Percentiles rank a stretch among this genome's conserved stretches.
phyloP scores from a whole-genome alignment of 306 rosid species.

The Citrullus amarus region DNA sequence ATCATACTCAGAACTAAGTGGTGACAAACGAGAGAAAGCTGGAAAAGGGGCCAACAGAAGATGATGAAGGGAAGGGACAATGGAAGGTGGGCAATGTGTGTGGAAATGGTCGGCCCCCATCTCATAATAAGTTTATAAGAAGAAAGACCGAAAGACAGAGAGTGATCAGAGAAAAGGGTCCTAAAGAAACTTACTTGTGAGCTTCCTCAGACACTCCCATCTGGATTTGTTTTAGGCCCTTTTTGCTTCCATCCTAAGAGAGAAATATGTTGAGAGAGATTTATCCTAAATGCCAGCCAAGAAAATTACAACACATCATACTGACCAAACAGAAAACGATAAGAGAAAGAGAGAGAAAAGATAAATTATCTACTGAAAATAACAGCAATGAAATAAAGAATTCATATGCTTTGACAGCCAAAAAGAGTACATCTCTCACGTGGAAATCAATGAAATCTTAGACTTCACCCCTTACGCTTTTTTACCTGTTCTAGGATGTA shows the following conservation, averaged over 20 bases:
- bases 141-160: background rate
- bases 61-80: background rate
- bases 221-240: background rate
- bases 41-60: constrained; percentile 2
- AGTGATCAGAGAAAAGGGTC: constrained; percentile 5
- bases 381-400: background rate
- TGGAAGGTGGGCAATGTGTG: constrained; percentile 4
- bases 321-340: background rate
- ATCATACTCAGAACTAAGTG: background rate
- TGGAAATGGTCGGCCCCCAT: constrained; percentile 3
- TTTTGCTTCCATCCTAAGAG: constrained; percentile 5
- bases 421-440: background rate
- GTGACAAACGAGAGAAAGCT: background rate
- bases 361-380: background rate
- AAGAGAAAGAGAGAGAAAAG: background rate
- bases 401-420: constrained; percentile 7
- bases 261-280: constrained; percentile 3
- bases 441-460: constrained; percentile 2
- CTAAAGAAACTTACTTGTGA: constrained; percentile 9
- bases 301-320: background rate
- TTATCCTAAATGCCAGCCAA: background rate
- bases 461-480: background rate
- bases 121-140: background rate
- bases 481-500: background rate
- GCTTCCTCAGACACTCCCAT: constrained; percentile 2